These are phyloP conservation scores for Strobilomyces echinocephalus DNA, from an alignment of 768 basidiomycete species.

Conservation along the genomic window DNA sequence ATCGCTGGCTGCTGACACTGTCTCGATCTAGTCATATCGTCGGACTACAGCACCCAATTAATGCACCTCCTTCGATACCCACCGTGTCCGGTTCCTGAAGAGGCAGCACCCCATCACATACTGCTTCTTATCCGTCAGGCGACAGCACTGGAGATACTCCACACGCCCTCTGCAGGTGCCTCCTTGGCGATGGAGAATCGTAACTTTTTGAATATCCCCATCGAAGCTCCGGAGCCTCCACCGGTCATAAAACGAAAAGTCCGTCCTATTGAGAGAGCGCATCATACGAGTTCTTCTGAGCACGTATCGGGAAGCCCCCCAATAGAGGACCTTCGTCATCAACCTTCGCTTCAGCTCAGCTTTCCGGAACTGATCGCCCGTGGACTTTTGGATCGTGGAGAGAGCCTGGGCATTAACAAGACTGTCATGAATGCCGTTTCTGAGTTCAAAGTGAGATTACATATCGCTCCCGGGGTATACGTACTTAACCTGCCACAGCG, in stretches of 20 bases:
- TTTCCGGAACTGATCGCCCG: slow-evolving; percentile 70
- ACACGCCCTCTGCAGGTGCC: slow-evolving; percentile 70
- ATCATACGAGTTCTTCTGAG: slow-evolving; percentile 22
- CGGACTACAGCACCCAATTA: slow-evolving; percentile 83
- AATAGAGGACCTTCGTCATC: slow-evolving; percentile 36
- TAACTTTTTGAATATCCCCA: slow-evolving; percentile 66
- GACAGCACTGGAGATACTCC: slow-evolving; percentile 66
- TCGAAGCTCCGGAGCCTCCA: slow-evolving; percentile 54
- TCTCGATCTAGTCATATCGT: slow-evolving; percentile 61
- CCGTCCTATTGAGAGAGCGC: slow-evolving; percentile 30
- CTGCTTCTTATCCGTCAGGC: slow-evolving; percentile 82
- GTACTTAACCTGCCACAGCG: slow-evolving; percentile 42
- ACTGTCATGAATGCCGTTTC: slow-evolving; percentile 76
- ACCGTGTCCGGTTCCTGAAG: slow-evolving; percentile 31
- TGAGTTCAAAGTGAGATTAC: slow-evolving; percentile 60
- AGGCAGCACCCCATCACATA: slow-evolving; percentile 49
- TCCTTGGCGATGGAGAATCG: slow-evolving; percentile 79
- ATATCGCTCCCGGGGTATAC: not conserved
- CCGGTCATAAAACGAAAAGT: slow-evolving; percentile 34
- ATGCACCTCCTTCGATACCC: slow-evolving; percentile 87
- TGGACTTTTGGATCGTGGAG: slow-evolving; percentile 68
- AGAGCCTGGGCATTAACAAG: slow-evolving; percentile 80
- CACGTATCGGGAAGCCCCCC: slow-evolving; percentile 18
- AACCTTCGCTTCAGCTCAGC: slow-evolving; percentile 43
- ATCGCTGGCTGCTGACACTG: slow-evolving; percentile 11